Conservation (phyloP, 176 grass and related monocot genomes). For the Alopecurus myosuroides region DNA sequence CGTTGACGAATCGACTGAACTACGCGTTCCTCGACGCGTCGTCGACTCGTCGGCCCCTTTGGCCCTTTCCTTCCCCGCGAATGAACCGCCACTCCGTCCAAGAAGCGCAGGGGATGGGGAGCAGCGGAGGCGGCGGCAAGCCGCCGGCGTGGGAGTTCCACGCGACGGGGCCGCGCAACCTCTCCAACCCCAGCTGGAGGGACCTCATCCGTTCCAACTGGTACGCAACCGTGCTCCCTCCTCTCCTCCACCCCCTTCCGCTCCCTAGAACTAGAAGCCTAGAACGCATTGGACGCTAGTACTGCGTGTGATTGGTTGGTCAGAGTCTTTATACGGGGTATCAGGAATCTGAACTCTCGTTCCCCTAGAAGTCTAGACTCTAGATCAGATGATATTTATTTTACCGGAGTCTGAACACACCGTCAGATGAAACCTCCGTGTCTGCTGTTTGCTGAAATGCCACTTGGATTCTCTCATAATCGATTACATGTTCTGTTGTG, state of each 20-base stretch:
- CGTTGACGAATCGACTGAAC: not conserved
- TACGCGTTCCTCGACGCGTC: not conserved
- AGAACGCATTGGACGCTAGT: not conserved
- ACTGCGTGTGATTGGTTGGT: not conserved
- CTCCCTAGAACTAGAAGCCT: not conserved
- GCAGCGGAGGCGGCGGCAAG: constrained; percentile 8
- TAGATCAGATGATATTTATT: not conserved
- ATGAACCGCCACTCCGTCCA: not conserved
- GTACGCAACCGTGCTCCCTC: not conserved
- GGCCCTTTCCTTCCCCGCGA: constrained; percentile 1
- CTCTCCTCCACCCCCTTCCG: not conserved
- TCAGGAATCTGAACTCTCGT: not conserved
- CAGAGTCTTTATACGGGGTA: not conserved
- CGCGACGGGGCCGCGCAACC: constrained; percentile 65
- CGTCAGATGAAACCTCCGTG: not conserved
- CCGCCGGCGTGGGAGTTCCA: constrained; percentile 61
- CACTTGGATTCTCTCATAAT: not conserved
- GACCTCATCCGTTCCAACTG: constrained; percentile 84
- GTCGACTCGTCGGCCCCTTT: not conserved
- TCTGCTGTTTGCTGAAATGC: not conserved
- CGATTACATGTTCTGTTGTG: not conserved
- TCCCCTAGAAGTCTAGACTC: no score
- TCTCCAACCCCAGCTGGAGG: constrained; percentile 80
- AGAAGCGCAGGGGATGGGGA: constrained; percentile 18
- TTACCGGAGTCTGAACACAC: not conserved